phyloP scores from a whole-genome alignment of 2,329 filamentous ascomycete genomes.

The Fusarium tricinctum region DNA sequence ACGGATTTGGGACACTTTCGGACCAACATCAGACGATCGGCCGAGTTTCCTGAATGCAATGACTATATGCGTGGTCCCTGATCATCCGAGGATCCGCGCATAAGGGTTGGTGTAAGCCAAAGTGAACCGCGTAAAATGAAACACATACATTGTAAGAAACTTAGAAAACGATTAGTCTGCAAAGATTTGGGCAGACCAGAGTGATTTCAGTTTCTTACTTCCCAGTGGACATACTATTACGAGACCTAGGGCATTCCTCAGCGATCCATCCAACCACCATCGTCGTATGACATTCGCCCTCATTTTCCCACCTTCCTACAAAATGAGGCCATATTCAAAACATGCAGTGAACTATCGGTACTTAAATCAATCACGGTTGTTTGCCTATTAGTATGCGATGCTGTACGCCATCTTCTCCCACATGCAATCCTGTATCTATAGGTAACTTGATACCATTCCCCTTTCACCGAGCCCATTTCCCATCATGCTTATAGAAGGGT shows the following conservation, averaged over 20 bases:
- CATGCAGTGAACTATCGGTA: not conserved
- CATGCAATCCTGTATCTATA: conserved; percentile 15
- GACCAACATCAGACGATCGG: conserved; percentile 35
- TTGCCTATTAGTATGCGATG: conserved; percentile 30
- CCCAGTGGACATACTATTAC: not conserved
- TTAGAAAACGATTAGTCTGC: too few species aligned
- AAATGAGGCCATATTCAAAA: conserved; percentile 2
- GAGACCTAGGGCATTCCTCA: conserved; percentile 1
- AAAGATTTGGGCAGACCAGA: not conserved
- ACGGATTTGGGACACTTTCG: conserved; percentile 16
- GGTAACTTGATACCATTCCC: conserved; percentile 4
- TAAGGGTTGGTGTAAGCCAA: not conserved
- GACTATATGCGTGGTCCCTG: conserved; percentile 4
- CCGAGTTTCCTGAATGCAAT: conserved; percentile 7
- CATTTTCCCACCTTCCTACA: not conserved
- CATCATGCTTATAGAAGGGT: conserved; percentile 22
- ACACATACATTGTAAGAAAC: too few species aligned
- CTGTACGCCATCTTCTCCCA: conserved; percentile 17
- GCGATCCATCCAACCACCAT: conserved; percentile 22
- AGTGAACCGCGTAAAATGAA: not conserved
- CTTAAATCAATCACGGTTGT: conserved; percentile 17
- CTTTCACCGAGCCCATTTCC: conserved; percentile 25
- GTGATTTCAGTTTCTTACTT: not conserved
- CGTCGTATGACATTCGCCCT: conserved; percentile 26
- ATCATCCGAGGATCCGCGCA: conserved; percentile 11